Percentiles rank a stretch among this genome's conserved stretches.
These are phyloP conservation scores for Nakazawaea populi DNA, from an alignment of 805 yeast genomes.

Conservation along the genomic window DNA sequence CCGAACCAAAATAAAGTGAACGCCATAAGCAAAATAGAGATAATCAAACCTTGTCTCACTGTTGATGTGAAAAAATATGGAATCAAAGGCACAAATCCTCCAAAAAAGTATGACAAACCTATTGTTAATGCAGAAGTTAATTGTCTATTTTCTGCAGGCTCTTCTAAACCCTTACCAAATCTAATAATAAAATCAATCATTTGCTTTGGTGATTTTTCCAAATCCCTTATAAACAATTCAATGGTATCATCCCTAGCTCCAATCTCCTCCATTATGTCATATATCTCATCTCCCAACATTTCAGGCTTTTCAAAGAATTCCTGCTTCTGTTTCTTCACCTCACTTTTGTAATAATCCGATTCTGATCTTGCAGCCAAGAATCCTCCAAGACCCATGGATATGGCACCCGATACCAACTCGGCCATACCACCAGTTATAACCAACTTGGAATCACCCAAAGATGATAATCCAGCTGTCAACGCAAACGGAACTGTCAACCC, in stretches of 20 bases:
- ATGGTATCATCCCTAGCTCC: conserved; percentile 71
- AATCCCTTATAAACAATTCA: conserved; percentile 65
- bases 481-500: conserved; percentile 99
- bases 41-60: conserved; percentile 71
- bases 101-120: conserved; percentile 82
- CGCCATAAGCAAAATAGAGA: conserved; percentile 75
- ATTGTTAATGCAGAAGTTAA: conserved; percentile 83
- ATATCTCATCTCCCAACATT: conserved; percentile 67
- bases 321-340: conserved; percentile 66
- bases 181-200: conserved; percentile 84
- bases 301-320: conserved; percentile 62
- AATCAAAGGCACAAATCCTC: conserved; percentile 86
- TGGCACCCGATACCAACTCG: conserved; percentile 93
- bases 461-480: conserved; percentile 89
- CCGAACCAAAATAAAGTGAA: conserved; percentile 87
- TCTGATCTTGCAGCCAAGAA: conserved; percentile 92
- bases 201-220: conserved; percentile 69
- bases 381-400: conserved; percentile 97
- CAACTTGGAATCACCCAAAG: conserved; percentile 81
- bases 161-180: conserved; percentile 89
- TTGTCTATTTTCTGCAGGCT: conserved; percentile 91
- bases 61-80: conserved; percentile 82
- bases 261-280: conserved; percentile 73
- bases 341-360: conserved; percentile 64
- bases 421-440: conserved; percentile 98